Percentiles rank a stretch among this genome's conserved stretches.
phyloP scores from a whole-genome alignment of 2,329 filamentous ascomycete species.

The Neobulgaria alba region DNA sequence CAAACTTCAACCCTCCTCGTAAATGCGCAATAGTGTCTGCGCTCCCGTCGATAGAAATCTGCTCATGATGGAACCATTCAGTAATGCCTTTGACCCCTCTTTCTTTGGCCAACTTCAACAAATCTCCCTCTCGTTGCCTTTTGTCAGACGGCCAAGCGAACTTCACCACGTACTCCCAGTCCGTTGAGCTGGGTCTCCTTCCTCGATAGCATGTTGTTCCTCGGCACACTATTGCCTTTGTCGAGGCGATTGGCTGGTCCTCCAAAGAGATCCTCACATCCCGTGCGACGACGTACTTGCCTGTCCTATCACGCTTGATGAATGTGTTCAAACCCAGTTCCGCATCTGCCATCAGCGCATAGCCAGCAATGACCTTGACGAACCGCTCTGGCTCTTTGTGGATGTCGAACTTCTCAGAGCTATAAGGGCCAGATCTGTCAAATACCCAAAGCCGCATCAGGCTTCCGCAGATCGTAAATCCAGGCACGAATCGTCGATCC shows the following conservation, averaged over 20 bases:
- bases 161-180: slow-evolving; percentile 26
- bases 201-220: slow-evolving; percentile 17
- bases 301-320: slow-evolving; percentile 13
- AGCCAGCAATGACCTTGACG: slow-evolving; percentile 23
- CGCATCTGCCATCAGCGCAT: slow-evolving; percentile 27
- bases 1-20: slow-evolving; percentile 21
- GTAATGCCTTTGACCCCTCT: slow-evolving; percentile 25
- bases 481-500: slow-evolving; percentile 26
- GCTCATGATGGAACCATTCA: slow-evolving; percentile 21
- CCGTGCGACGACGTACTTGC: slow-evolving; percentile 14
- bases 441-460: slow-evolving; percentile 29
- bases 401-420: slow-evolving; percentile 26
- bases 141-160: slow-evolving; percentile 28
- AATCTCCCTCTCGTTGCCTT: slow-evolving; percentile 21
- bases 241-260: slow-evolving; percentile 9
- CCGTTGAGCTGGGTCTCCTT: slow-evolving; percentile 11
- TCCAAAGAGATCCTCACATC: slow-evolving; percentile 15
- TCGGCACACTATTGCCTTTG: slow-evolving; percentile 17
- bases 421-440: slow-evolving; percentile 29
- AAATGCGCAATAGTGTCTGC: slow-evolving; percentile 22
- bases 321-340: slow-evolving; percentile 29
- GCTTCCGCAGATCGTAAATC: slow-evolving; percentile 22
- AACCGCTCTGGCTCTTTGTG: slow-evolving; percentile 26
- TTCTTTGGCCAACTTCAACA: slow-evolving; percentile 22
- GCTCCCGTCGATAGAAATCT: slow-evolving; percentile 19